Percentiles rank a stretch among this genome's conserved stretches.
These are phyloP conservation scores for Haematococcus sp. DNA, from an alignment of 139 green algal genomes.

Conservation along the genomic window DNA sequence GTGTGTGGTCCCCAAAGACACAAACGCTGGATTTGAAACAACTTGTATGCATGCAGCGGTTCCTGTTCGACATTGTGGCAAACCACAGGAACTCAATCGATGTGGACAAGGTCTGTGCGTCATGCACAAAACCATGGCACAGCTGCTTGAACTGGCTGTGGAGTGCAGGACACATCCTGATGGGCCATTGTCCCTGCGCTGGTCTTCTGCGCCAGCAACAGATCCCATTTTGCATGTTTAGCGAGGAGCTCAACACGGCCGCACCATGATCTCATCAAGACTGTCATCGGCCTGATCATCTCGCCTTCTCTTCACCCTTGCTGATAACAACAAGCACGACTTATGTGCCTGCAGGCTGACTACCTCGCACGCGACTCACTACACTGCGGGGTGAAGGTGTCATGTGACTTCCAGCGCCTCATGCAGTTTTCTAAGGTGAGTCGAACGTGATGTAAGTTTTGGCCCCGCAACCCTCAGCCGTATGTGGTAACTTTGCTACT, in stretches of 20 bases:
- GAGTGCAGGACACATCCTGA: background rate
- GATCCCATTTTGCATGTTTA: slow-evolving; percentile 27
- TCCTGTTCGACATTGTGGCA: slow-evolving; percentile 77
- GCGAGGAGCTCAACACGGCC: no score
- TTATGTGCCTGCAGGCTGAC: slow-evolving; percentile 48
- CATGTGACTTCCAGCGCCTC: slow-evolving; percentile 58
- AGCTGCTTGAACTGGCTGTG: background rate
- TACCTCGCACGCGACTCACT: slow-evolving; percentile 68
- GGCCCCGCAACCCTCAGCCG: no score
- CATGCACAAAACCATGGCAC: background rate
- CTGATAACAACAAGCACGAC: no score
- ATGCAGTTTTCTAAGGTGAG: slow-evolving; percentile 60
- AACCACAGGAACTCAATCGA: slow-evolving; percentile 79
- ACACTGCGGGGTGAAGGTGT: slow-evolving; percentile 56
- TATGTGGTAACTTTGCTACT: no score
- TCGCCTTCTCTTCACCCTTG: no score
- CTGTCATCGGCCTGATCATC: no score
- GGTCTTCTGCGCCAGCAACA: background rate
- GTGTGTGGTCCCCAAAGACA: no score
- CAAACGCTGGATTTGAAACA: background rate
- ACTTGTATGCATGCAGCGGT: slow-evolving; percentile 31
- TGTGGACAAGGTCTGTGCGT: slow-evolving; percentile 64
- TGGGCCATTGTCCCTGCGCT: background rate
- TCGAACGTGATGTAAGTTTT: background rate
- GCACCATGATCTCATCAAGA: no score